Conservation (phyloP, 495 filamentous ascomycete species). For the Penicillium steckii region DNA sequence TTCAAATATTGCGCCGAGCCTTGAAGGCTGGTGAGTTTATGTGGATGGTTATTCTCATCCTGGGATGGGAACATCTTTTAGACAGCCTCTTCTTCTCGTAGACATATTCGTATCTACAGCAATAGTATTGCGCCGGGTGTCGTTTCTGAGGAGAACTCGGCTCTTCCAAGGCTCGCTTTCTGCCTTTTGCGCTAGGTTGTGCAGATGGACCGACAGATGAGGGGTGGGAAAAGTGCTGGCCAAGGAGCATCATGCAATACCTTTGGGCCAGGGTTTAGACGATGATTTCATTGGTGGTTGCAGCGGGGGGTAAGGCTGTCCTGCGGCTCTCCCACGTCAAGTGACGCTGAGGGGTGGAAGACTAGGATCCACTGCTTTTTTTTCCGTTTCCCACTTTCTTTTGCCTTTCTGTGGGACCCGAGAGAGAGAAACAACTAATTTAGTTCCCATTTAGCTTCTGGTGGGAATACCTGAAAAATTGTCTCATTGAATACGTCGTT, state of each 20-base stretch:
- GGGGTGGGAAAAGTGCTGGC: no score
- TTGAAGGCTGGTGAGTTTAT: background rate
- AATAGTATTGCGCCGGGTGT: background rate
- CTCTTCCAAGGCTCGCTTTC: background rate
- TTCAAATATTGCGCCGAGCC: background rate
- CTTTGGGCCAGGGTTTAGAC: background rate
- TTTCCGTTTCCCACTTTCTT: background rate
- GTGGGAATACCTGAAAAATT: background rate
- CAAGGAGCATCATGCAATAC: no score
- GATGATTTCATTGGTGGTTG: background rate
- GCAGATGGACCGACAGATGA: no score
- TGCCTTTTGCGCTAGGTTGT: background rate
- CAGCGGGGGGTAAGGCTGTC: slow-evolving; percentile 22
- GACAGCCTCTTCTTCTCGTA: background rate
- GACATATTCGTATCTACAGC: background rate
- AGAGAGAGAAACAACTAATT: background rate
- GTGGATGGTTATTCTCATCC: background rate
- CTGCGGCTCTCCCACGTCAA: slow-evolving; percentile 26
- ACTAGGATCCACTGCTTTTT: slow-evolving; percentile 3
- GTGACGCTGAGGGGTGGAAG: slow-evolving; percentile 26
- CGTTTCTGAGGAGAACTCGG: background rate
- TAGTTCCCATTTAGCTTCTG: background rate
- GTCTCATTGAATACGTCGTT: background rate
- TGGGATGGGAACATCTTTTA: background rate
- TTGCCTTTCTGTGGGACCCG: background rate